A percentile compares a stretch with the other conserved stretches of the same genome.
phyloP scores from a whole-genome alignment of 257 asterid species.

The Buddleja alternifolia region DNA sequence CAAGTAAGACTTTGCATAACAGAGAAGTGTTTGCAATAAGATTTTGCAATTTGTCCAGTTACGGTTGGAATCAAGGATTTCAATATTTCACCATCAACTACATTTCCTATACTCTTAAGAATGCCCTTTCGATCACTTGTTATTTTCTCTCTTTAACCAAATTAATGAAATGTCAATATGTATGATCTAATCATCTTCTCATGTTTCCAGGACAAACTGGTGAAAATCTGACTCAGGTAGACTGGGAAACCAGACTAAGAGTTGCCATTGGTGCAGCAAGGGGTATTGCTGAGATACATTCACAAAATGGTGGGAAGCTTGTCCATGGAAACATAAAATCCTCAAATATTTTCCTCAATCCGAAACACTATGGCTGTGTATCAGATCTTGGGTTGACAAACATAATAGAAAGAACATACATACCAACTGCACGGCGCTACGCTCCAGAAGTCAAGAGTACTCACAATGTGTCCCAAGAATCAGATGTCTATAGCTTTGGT shows the following conservation, averaged over 20 bases:
- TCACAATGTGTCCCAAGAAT: constrained; percentile 30
- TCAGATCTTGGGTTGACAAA: constrained; percentile 29
- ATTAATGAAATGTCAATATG: no score
- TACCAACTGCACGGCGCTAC: constrained; percentile 6
- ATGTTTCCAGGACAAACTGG: constrained; percentile 24
- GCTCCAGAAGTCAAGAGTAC: constrained; percentile 34
- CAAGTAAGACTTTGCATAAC: no score
- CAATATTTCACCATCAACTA: no score
- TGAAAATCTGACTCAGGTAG: background rate
- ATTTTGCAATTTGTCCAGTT: no score
- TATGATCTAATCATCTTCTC: background rate
- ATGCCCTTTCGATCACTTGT: no score
- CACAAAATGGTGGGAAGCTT: constrained; percentile 19
- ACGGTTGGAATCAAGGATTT: no score
- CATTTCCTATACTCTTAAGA: no score
- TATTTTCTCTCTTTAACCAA: constrained; percentile 5
- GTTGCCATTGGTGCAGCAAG: constrained; percentile 37
- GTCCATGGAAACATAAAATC: constrained; percentile 41
- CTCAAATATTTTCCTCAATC: constrained; percentile 33
- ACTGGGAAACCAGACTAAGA: constrained; percentile 30
- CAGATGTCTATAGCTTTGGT: constrained; percentile 44
- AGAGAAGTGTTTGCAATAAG: no score
- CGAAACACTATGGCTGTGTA: constrained; percentile 20
- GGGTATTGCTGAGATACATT: constrained; percentile 35
- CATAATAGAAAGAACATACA: background rate